These are phyloP conservation scores for Cercospora sojina DNA, from an alignment of 2,329 filamentous ascomycete genomes.

Conservation along the genomic window DNA sequence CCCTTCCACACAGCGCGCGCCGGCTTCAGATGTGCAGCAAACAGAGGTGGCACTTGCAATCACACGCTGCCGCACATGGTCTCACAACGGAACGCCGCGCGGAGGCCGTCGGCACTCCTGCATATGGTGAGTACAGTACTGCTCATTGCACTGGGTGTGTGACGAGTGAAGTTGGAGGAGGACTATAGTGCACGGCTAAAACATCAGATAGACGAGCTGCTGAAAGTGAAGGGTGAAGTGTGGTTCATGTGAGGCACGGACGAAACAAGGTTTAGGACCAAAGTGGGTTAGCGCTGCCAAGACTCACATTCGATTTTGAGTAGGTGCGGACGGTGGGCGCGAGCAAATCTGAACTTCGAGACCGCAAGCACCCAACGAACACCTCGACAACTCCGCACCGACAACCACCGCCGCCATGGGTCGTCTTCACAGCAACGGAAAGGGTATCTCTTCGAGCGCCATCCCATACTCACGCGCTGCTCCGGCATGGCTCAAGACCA, in stretches of 20 bases:
- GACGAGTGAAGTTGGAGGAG: not conserved
- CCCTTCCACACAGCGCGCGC: not conserved
- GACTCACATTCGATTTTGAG: slow-evolving; percentile 4
- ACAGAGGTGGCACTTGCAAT: slow-evolving; percentile 10
- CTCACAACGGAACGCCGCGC: slow-evolving; percentile 2
- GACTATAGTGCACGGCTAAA: not conserved
- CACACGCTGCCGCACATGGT: slow-evolving; percentile 10
- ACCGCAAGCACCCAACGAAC: slow-evolving; percentile 7
- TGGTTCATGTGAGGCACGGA: not conserved
- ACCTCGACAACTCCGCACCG: slow-evolving; percentile 18
- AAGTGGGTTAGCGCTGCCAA: slow-evolving; percentile 3
- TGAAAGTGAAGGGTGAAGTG: slow-evolving; percentile 3
- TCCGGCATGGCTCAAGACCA: slow-evolving; percentile 97
- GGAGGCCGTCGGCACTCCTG: not conserved
- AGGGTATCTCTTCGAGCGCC: slow-evolving; percentile 95
- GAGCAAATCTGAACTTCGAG: not conserved
- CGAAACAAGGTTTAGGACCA: not conserved
- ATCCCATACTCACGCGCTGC: slow-evolving; percentile 93
- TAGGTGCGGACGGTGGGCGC: not conserved
- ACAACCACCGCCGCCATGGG: slow-evolving; percentile 66
- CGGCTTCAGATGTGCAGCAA: not conserved
- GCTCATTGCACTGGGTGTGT: not conserved
- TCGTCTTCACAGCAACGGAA: slow-evolving; percentile 98
- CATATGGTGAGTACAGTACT: not conserved
- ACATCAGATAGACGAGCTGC: not conserved